Percentiles rank a stretch among this genome's conserved stretches.
phyloP scores from a whole-genome alignment of 2,329 filamentous ascomycete genomes.

The Colletotrichum cordylinicola region DNA sequence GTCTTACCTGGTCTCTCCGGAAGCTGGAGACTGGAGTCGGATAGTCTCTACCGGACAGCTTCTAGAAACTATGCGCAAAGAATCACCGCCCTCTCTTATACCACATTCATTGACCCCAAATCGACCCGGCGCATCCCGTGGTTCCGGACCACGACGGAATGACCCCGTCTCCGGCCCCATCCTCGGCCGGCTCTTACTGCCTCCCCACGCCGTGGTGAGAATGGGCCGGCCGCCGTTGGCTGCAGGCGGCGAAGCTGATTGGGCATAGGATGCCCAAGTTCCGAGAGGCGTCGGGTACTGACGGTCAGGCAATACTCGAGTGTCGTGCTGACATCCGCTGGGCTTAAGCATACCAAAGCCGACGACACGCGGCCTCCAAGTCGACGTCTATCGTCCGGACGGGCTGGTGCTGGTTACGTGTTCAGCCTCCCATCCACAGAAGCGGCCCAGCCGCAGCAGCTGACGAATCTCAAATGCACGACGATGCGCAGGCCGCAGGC shows the following conservation, averaged over 20 bases:
- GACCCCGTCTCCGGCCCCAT: neutral
- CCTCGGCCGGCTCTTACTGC: neutral
- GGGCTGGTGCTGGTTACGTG: neutral
- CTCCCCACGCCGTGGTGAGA: neutral
- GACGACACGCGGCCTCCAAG: neutral
- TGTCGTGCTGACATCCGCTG: neutral
- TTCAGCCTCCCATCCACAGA: neutral
- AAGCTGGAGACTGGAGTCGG: neutral
- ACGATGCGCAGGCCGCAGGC: neutral
- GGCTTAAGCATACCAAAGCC: neutral
- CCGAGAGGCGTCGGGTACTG: slow-evolving; percentile 31
- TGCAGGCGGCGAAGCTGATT: slow-evolving; percentile 28
- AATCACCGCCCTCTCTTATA: neutral
- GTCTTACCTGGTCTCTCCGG: neutral
- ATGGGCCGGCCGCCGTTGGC: neutral
- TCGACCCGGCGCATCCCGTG: too few species aligned
- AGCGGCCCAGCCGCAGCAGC: neutral
- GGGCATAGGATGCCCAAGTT: slow-evolving; percentile 24
- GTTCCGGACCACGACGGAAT: neutral
- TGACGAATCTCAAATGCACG: neutral
- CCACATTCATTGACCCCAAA: neutral
- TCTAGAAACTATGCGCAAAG: neutral
- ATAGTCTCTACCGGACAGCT: neutral
- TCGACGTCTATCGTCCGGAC: neutral
- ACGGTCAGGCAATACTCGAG: neutral